Percentiles rank a stretch among this genome's conserved stretches.
Conservation (phyloP, 2,329 filamentous ascomycete genomes). For the Calonectria honghensis region DNA sequence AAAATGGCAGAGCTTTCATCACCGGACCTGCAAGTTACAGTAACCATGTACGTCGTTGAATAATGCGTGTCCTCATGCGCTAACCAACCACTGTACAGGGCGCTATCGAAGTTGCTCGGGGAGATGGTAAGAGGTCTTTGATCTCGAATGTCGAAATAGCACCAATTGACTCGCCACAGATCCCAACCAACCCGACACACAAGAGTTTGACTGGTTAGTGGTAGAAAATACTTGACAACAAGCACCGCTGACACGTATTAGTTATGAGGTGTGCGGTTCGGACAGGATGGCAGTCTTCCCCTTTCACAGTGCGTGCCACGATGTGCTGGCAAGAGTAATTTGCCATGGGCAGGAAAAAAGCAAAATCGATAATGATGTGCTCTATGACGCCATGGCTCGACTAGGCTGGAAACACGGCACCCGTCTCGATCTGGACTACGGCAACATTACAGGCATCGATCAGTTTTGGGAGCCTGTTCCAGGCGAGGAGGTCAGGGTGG, state of each 20-base stretch:
- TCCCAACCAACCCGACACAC: slow-evolving; percentile 2
- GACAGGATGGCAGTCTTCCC: slow-evolving; percentile 19
- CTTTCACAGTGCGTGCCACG: slow-evolving; percentile 32
- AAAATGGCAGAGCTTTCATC: slow-evolving; percentile 23
- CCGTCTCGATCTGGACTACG: slow-evolving; percentile 33
- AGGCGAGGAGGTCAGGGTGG: slow-evolving; percentile 32
- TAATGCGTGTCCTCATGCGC: background rate
- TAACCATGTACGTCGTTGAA: slow-evolving; percentile 10
- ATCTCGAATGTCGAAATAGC: background rate
- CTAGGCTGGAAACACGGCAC: background rate
- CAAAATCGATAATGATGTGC: slow-evolving; percentile 10
- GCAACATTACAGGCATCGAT: slow-evolving; percentile 16
- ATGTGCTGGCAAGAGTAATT: background rate
- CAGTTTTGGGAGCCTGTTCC: slow-evolving; percentile 31
- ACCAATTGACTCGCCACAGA: slow-evolving; percentile 10
- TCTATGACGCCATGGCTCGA: slow-evolving; percentile 27
- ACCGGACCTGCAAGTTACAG: slow-evolving; percentile 1
- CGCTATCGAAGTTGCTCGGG: background rate
- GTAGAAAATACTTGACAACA: background rate
- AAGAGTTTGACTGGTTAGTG: slow-evolving; percentile 24
- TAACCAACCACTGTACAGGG: slow-evolving; percentile 1
- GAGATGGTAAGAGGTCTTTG: slow-evolving; percentile 1
- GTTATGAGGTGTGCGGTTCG: slow-evolving; percentile 3
- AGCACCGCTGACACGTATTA: background rate
- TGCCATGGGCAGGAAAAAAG: background rate